phyloP scores from a whole-genome alignment of 352 stramenopile genomes.

The Plasmopara halstedii region DNA sequence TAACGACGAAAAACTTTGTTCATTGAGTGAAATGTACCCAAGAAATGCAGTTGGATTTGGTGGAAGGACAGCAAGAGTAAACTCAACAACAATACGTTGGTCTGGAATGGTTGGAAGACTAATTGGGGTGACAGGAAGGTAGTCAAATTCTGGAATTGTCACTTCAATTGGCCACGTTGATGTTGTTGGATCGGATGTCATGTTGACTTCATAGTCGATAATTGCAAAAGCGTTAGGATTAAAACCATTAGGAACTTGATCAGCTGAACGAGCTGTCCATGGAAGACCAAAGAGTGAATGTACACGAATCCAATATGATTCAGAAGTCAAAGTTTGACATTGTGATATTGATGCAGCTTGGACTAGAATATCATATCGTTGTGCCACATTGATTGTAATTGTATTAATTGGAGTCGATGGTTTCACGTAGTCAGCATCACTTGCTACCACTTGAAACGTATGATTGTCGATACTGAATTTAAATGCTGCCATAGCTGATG shows the following conservation, averaged over 20 bases:
- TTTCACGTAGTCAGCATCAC: constrained; percentile 25
- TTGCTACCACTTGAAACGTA: constrained; percentile 31
- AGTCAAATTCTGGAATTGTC: constrained; percentile 32
- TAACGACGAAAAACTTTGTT: constrained; percentile 18
- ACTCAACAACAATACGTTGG: constrained; percentile 27
- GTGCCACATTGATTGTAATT: constrained; percentile 27
- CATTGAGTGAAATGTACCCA: constrained; percentile 25
- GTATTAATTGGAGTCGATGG: constrained; percentile 26
- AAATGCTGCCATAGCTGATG: constrained; percentile 31
- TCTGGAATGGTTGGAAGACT: constrained; percentile 14
- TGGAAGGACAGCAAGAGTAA: constrained; percentile 13
- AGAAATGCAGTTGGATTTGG: constrained; percentile 17
- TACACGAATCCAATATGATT: constrained; percentile 29
- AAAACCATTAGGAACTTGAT: constrained; percentile 28
- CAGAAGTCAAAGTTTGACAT: constrained; percentile 5
- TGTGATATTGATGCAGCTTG: constrained; percentile 19
- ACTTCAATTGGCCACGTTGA: constrained; percentile 17
- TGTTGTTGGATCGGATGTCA: constrained; percentile 17
- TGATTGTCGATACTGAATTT: constrained; percentile 39
- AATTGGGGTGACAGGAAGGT: constrained; percentile 10
- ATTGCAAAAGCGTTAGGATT: constrained; percentile 30
- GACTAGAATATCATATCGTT: constrained; percentile 34
- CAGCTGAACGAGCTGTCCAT: constrained; percentile 18
- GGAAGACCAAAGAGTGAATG: constrained; percentile 18
- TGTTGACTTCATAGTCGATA: constrained; percentile 22